Evolutionary conservation across 1,284 basidiomycete species (phyloP), one percentile per base, ranked within the genome.

Genomic region (Tremellales sp.): DNA sequence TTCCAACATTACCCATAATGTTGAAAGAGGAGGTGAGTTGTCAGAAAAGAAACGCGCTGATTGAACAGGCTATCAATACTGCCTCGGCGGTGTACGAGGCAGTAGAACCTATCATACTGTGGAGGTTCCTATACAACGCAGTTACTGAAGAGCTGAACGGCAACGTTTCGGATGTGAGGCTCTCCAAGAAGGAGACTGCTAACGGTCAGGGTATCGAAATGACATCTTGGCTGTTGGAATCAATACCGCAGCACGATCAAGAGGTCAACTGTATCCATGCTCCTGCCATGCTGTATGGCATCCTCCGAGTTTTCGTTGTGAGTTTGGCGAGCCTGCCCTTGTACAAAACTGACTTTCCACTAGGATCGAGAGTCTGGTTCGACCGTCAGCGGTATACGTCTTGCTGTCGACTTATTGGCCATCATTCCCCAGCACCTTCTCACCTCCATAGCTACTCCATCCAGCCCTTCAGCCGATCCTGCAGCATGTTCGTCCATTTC

Each of bases 21-120:
- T 12, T 25, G 10, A 19, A 21, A 12, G 43, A 54, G 32, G 56
- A 60, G 35, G 53, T 47, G 38, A 41, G 51, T 45, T n/a, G n/a
- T n/a, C n/a, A n/a, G n/a, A n/a, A n/a, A 24, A n/a, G 33, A 21
- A 36, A 39, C 13, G 35, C 37, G 40, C 50, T 58, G 26, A 50
- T 47, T 32, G n/a, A 26, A 14, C 60, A 95, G 83, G 72, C 93
- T 25, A 76, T 79, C 19, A 85, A 88, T 73, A 93, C 91, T 0
- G 91, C 87, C 0, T 85, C 81, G 51, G 90, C 89, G 14, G 77
- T 99, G 1, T 93, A 95, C 58, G 93, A 97, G 66, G 86, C 89
- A 6, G 80, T 93, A 8, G 95, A 99, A 55, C 92, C 92, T 1
- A 81, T 82, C 48, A 77, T 92, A 27, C 74, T 92, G 2, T 98